Conservation (phyloP, 179 eudicot species). For the Vitellaria paradoxa region DNA sequence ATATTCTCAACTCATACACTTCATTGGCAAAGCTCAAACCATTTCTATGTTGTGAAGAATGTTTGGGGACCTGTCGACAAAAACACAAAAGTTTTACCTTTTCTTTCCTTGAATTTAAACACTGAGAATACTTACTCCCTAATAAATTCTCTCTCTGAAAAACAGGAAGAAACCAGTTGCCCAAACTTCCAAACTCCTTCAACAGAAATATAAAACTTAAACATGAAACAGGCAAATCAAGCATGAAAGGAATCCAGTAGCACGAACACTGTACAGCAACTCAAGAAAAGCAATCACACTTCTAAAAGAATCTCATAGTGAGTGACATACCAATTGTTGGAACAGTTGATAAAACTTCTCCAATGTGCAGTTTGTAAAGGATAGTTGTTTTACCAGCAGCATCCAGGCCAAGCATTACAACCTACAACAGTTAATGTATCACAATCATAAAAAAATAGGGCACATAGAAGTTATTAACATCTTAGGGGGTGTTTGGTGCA, state of each 20-base stretch:
- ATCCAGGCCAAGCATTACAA: conserved; percentile 96
- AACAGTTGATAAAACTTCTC: conserved; percentile 91
- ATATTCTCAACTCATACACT: too few species aligned
- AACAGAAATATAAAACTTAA: background rate
- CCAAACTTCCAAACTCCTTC: too few species aligned
- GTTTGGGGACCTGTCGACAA: too few species aligned
- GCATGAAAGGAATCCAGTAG: background rate
- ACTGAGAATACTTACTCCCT: background rate
- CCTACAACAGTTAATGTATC: conserved; percentile 32
- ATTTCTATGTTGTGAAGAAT: too few species aligned
- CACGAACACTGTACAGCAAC: conserved; percentile 3
- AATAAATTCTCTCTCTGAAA: background rate
- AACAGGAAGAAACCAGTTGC: background rate
- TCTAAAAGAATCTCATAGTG: background rate
- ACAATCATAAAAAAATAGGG: background rate
- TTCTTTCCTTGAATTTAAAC: too few species aligned
- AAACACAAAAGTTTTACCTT: too few species aligned
- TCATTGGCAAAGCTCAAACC: too few species aligned
- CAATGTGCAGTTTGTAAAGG: conserved; percentile 92
- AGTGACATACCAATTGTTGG: conserved; percentile 79
- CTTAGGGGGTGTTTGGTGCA: too few species aligned
- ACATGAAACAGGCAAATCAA: background rate
- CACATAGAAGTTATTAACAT: background rate
- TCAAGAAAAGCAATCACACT: background rate
- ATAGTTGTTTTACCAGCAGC: conserved; percentile 98